Conservation (phyloP, 2,329 filamentous ascomycete species). For the Chaetomium olivaceum region DNA sequence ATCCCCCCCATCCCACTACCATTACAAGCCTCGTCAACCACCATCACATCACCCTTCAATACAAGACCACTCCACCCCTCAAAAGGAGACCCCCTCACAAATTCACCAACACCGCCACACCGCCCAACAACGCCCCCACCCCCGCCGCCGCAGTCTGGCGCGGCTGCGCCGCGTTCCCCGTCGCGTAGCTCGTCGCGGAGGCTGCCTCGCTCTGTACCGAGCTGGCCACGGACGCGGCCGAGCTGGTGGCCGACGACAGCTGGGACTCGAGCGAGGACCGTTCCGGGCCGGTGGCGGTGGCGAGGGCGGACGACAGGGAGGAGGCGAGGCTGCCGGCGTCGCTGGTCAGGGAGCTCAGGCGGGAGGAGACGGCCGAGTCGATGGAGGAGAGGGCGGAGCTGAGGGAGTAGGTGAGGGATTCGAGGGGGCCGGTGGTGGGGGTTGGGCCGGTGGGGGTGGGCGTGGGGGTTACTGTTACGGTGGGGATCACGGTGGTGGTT, state of each 20-base stretch:
- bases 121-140: slow-evolving; percentile 50
- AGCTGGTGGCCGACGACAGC: slow-evolving; percentile 33
- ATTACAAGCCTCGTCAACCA: no score
- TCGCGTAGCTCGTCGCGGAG: slow-evolving; percentile 18
- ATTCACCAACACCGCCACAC: slow-evolving; percentile 39
- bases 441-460: not conserved
- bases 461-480: not conserved
- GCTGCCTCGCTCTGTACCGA: slow-evolving; percentile 15
- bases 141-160: slow-evolving; percentile 46
- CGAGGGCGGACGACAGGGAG: slow-evolving; percentile 35
- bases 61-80: not conserved
- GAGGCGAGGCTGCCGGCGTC: slow-evolving; percentile 29
- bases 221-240: slow-evolving; percentile 26
- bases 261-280: slow-evolving; percentile 36
- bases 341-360: slow-evolving; percentile 33
- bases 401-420: not conserved
- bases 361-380: slow-evolving; percentile 27
- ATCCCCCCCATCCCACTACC: no score
- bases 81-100: not conserved
- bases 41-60: not conserved
- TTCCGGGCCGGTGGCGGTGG: slow-evolving; percentile 35
- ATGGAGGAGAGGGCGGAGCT: slow-evolving; percentile 23
- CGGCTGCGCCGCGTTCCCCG: slow-evolving; percentile 34
- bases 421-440: not conserved
- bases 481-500: slow-evolving; percentile 2